A percentile compares a stretch with the other conserved stretches of the same genome.
Evolutionary conservation across 2,329 filamentous ascomycete species (phyloP).

Genomic region (Colletotrichum sansevieriae): DNA sequence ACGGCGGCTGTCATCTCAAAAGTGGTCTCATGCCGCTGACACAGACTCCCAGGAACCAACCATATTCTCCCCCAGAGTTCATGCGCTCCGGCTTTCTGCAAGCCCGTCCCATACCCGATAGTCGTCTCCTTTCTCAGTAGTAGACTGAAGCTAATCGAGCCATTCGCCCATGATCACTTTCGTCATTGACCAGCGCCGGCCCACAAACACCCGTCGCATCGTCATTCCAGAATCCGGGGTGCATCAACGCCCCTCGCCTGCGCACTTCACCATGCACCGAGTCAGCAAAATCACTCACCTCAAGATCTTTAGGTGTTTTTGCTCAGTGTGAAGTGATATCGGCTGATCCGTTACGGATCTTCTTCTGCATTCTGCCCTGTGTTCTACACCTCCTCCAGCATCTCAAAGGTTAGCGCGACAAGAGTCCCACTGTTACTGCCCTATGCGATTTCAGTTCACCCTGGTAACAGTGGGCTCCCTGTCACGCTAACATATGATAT

Average conservation of each 20-base stretch:
- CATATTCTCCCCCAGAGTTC: conserved; percentile 9
- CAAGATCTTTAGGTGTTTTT: not conserved
- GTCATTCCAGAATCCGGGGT: conserved; percentile 32
- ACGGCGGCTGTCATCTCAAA: conserved; percentile 20
- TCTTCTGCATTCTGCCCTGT: not conserved
- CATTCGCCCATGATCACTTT: conserved; percentile 9
- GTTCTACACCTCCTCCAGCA: too few species aligned
- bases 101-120: not conserved
- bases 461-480: too few species aligned
- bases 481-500: too few species aligned
- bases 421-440: too few species aligned
- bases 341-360: conserved; percentile 10
- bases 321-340: not conserved
- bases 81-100: conserved; percentile 27
- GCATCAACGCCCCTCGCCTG: not conserved
- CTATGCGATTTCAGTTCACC: too few species aligned
- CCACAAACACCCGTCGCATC: conserved; percentile 2
- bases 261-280: not conserved
- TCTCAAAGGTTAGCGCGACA: too few species aligned
- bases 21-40: conserved; percentile 35
- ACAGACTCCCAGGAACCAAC: conserved; percentile 17
- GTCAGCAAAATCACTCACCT: not conserved
- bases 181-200: conserved; percentile 18
- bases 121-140: not conserved
- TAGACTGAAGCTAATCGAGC: conserved; percentile 25